phyloP scores from a whole-genome alignment of 2,329 filamentous ascomycete genomes.

The Trichophyton schoenleinii region DNA sequence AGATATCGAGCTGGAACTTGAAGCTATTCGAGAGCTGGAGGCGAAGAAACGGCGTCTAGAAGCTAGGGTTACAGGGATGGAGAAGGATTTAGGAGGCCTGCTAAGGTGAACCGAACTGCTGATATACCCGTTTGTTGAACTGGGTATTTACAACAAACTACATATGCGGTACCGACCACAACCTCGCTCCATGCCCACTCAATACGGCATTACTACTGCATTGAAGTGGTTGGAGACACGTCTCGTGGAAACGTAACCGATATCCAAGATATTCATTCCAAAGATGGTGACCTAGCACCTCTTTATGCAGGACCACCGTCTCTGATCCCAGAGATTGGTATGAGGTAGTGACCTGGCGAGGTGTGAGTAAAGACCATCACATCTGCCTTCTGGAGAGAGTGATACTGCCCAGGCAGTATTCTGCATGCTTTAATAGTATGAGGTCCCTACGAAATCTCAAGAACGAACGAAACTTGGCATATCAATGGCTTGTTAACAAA shows the following conservation, averaged over 20 bases:
- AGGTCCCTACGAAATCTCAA: too few relatives aligned
- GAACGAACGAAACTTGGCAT: too few relatives aligned
- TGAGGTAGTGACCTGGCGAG: too few relatives aligned
- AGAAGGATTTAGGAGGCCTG: constrained; percentile 24
- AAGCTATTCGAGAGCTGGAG: constrained; percentile 50
- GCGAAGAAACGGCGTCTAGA: constrained; percentile 50
- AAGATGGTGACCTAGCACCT: too few relatives aligned
- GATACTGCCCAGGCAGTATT: too few relatives aligned
- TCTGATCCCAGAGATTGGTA: too few relatives aligned
- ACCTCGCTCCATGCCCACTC: background rate
- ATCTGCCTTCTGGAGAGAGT: too few relatives aligned
- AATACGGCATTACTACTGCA: background rate
- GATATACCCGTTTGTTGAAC: background rate
- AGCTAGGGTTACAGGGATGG: constrained; percentile 54
- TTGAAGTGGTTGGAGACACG: background rate
- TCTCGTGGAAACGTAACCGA: background rate
- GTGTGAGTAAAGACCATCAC: too few relatives aligned
- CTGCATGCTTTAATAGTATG: too few relatives aligned
- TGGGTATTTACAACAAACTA: background rate
- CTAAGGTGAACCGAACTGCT: constrained; percentile 4
- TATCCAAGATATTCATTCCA: background rate
- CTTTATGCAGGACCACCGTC: too few relatives aligned
- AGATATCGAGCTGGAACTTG: constrained; percentile 36
- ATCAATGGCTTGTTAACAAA: too few relatives aligned
- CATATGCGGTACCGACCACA: background rate